phyloP scores from a whole-genome alignment of 2,329 filamentous ascomycete species.

The Penicillium sp. region DNA sequence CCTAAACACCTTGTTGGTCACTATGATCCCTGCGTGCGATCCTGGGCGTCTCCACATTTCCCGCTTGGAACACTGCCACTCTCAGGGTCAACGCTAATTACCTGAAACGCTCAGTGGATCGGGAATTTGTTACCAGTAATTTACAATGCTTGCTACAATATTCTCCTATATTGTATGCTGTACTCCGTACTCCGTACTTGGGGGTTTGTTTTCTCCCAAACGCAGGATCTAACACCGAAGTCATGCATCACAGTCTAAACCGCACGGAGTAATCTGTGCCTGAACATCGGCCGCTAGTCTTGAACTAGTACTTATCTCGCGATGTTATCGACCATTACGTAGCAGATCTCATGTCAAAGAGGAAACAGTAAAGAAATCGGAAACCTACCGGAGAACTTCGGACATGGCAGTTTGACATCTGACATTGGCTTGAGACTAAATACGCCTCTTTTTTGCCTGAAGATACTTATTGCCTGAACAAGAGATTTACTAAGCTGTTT shows the following conservation, averaged over 20 bases:
- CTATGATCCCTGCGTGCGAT: conserved; percentile 35
- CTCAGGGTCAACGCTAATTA: conserved; percentile 33
- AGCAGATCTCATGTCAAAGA: conserved; percentile 1
- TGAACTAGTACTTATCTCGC: not conserved
- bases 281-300: not conserved
- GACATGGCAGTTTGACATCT: not conserved
- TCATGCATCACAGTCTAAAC: not conserved
- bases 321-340: not conserved
- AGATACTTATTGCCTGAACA: not conserved
- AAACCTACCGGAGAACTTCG: conserved; percentile 10
- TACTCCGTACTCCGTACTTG: no score
- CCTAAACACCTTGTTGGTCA: not conserved
- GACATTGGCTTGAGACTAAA: not conserved
- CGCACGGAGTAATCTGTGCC: not conserved
- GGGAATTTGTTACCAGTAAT: not conserved
- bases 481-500: not conserved
- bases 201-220: no score
- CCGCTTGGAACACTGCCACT: conserved; percentile 30
- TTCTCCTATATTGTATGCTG: no score
- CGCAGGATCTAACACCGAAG: no score
- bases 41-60: conserved; percentile 25
- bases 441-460: not conserved
- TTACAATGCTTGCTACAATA: not conserved
- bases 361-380: not conserved
- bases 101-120: conserved; percentile 32